A percentile compares a stretch with the other conserved stretches of the same genome.
phyloP scores from a whole-genome alignment of 2,329 filamentous ascomycete genomes.

The Calonectria pauciramosa region DNA sequence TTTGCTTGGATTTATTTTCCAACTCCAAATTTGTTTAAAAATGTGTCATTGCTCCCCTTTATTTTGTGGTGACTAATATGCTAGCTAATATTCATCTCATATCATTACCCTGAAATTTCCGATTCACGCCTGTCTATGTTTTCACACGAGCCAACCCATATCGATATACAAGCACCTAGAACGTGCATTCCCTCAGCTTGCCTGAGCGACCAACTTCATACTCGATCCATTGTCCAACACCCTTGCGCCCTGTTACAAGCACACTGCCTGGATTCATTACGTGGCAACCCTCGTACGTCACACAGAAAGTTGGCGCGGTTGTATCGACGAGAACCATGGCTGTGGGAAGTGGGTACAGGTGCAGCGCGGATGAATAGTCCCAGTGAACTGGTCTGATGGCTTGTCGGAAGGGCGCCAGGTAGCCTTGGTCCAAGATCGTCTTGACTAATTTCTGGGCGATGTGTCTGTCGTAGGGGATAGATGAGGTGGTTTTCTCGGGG shows the following conservation, averaged over 20 bases:
- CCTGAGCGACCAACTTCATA: constrained; percentile 80
- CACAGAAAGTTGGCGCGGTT: constrained; percentile 83
- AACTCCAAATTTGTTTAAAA: not conserved
- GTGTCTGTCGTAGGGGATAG: constrained; percentile 64
- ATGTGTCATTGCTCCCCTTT: not conserved
- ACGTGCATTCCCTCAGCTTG: constrained; percentile 72
- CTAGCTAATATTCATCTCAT: constrained; percentile 14
- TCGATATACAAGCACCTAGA: constrained; percentile 52
- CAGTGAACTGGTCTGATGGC: constrained; percentile 85
- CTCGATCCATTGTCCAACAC: constrained; percentile 86
- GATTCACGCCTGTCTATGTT: constrained; percentile 22
- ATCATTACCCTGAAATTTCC: constrained; percentile 14
- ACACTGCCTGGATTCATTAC: constrained; percentile 93
- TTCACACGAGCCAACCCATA: constrained; percentile 1
- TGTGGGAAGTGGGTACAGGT: constrained; percentile 90
- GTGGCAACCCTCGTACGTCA: constrained; percentile 95
- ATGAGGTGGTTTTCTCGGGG: constrained; percentile 47
- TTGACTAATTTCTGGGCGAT: constrained; percentile 86
- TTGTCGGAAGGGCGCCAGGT: constrained; percentile 89
- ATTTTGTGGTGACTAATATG: not conserved
- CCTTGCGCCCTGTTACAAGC: constrained; percentile 76
- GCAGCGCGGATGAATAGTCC: constrained; percentile 84
- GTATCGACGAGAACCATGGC: constrained; percentile 86
- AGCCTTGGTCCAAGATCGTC: constrained; percentile 91
- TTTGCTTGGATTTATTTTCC: not conserved